Percentiles rank a stretch among this genome's conserved stretches.
Evolutionary conservation across 805 yeast species (phyloP).

Genomic region (Metschnikowia lachancei): DNA sequence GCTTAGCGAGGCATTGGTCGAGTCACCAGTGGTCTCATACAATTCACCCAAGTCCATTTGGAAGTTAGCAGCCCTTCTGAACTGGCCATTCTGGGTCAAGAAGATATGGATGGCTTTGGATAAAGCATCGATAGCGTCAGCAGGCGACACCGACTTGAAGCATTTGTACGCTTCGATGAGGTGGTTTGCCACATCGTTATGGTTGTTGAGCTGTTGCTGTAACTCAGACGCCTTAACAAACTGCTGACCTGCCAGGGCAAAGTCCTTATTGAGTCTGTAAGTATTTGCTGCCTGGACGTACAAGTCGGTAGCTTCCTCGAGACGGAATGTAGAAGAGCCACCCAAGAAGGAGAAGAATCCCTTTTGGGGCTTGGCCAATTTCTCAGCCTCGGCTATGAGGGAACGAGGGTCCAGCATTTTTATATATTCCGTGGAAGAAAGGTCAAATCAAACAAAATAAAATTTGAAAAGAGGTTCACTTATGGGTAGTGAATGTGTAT

Average conservation of each 20-base stretch:
- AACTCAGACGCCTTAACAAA: conserved; percentile 83
- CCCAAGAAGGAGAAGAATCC: conserved; percentile 67
- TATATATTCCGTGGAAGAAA: neutral
- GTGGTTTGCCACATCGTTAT: conserved; percentile 90
- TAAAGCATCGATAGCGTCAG: conserved; percentile 73
- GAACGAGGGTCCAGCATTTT: conserved; percentile 39
- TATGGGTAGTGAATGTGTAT: too few species aligned
- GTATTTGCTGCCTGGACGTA: conserved; percentile 92
- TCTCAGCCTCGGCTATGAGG: conserved; percentile 44
- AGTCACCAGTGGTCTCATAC: conserved; percentile 71
- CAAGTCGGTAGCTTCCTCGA: conserved; percentile 90
- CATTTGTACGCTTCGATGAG: conserved; percentile 71
- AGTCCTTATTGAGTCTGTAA: conserved; percentile 73
- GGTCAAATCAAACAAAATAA: too few species aligned
- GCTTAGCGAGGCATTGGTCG: conserved; percentile 64
- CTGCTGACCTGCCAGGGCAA: conserved; percentile 71
- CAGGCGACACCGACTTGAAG: conserved; percentile 69
- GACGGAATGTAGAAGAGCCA: conserved; percentile 59
- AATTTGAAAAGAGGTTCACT: too few species aligned
- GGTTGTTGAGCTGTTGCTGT: conserved; percentile 69
- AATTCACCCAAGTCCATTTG: conserved; percentile 86
- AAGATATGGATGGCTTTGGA: conserved; percentile 77
- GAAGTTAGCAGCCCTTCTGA: conserved; percentile 93
- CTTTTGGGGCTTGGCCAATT: conserved; percentile 52
- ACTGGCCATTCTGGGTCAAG: conserved; percentile 82